A percentile compares a stretch with the other conserved stretches of the same genome.
Evolutionary conservation across 2,329 filamentous ascomycete species (phyloP).

Genomic region (Fusarium proliferatum): DNA sequence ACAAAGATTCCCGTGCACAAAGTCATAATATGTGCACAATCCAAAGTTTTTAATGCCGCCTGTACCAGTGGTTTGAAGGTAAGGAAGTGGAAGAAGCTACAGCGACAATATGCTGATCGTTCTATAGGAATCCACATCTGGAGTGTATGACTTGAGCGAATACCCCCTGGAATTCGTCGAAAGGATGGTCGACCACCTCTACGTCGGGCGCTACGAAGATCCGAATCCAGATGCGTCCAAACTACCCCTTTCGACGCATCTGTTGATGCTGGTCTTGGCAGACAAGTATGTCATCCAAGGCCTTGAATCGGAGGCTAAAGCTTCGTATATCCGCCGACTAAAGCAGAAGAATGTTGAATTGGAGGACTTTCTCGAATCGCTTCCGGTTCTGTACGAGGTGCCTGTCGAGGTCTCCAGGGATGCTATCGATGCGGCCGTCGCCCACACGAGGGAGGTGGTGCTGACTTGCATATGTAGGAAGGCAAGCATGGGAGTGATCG

Average conservation of each 20-base stretch:
- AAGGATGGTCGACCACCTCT: not conserved
- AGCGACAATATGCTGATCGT: not conserved
- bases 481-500: not conserved
- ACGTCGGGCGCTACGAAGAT: not conserved
- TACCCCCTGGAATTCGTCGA: not conserved
- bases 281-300: not conserved
- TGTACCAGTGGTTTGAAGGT: not conserved
- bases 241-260: not conserved
- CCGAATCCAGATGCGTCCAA: not conserved
- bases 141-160: not conserved
- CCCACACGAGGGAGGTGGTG: not conserved
- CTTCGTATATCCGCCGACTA: not conserved
- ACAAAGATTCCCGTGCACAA: not conserved
- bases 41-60: not conserved
- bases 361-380: not conserved
- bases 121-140: constrained; percentile 1
- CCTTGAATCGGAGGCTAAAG: not conserved
- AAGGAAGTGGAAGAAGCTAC: not conserved
- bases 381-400: not conserved
- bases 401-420: no score
- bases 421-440: not conserved
- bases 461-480: not conserved
- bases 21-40: not conserved
- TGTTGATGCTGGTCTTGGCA: not conserved
- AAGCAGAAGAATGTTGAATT: not conserved